These are phyloP conservation scores for Corynascus novoguineensis DNA, from an alignment of 495 filamentous ascomycete genomes.

Conservation along the genomic window DNA sequence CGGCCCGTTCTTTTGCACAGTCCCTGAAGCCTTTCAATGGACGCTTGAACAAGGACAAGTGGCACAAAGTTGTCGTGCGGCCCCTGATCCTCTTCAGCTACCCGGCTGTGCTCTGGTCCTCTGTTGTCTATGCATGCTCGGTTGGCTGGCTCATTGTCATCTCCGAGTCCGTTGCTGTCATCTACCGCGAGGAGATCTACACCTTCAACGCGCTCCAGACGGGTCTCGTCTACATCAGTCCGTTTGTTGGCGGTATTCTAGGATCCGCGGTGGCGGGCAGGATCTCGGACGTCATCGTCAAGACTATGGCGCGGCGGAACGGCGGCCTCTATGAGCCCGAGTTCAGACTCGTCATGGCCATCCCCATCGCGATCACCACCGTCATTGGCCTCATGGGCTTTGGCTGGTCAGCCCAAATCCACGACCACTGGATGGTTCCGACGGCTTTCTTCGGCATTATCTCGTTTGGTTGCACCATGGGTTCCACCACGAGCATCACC, in stretches of 20 bases:
- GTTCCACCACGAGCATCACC: conserved; percentile 90
- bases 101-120: conserved; percentile 85
- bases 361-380: conserved; percentile 73
- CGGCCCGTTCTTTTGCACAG: conserved; percentile 62
- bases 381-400: conserved; percentile 87
- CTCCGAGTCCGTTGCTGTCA: conserved; percentile 75
- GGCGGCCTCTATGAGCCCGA: conserved; percentile 94
- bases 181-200: conserved; percentile 68
- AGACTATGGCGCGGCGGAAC: conserved; percentile 74
- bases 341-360: conserved; percentile 87
- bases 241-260: conserved; percentile 82
- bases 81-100: conserved; percentile 85
- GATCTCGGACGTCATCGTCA: conserved; percentile 78
- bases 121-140: conserved; percentile 78
- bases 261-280: conserved; percentile 89
- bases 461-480: conserved; percentile 88
- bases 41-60: conserved; percentile 68
- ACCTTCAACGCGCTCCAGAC: conserved; percentile 74
- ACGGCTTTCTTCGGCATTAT: conserved; percentile 89
- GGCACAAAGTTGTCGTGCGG: conserved; percentile 67
- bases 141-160: conserved; percentile 95
- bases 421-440: conserved; percentile 83
- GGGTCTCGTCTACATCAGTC: conserved; percentile 83
- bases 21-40: conserved; percentile 72
- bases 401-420: conserved; percentile 75